Conservation (phyloP, 257 asterid species). For the Rehmannia glutinosa region DNA sequence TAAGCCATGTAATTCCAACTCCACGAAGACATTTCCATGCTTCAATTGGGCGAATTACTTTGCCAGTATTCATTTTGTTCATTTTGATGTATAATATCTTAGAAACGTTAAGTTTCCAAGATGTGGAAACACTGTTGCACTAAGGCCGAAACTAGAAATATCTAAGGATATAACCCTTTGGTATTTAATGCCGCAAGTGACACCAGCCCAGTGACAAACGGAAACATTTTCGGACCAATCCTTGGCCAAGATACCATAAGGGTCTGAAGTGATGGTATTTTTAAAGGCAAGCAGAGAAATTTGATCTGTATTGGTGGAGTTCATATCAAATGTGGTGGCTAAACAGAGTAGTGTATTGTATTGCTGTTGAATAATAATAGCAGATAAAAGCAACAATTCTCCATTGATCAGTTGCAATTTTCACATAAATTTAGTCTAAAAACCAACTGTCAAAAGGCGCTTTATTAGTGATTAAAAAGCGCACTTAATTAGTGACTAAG, state of each 20-base stretch:
- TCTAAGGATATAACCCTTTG: constrained; percentile 22
- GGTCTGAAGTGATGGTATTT: neutral
- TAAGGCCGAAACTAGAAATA: constrained; percentile 6
- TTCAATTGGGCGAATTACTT: no score
- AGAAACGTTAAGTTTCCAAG: constrained; percentile 2
- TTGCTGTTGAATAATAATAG: neutral
- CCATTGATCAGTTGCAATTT: no score
- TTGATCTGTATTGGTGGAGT: neutral
- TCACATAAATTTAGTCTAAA: no score
- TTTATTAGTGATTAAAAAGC: no score
- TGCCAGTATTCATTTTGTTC: no score
- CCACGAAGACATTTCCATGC: no score
- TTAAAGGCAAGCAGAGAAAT: neutral
- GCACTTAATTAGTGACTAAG: no score
- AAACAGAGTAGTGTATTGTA: no score
- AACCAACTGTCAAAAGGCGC: no score
- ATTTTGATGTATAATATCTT: neutral
- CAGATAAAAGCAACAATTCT: neutral
- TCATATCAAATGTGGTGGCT: neutral
- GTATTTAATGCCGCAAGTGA: no score
- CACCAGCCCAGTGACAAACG: no score
- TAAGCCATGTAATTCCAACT: no score
- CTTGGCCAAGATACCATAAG: neutral
- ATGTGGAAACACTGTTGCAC: neutral
- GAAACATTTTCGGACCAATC: neutral